Evolutionary conservation across 352 stramenopile genomes (phyloP).

Genomic region (Pythium grandisporangium): DNA sequence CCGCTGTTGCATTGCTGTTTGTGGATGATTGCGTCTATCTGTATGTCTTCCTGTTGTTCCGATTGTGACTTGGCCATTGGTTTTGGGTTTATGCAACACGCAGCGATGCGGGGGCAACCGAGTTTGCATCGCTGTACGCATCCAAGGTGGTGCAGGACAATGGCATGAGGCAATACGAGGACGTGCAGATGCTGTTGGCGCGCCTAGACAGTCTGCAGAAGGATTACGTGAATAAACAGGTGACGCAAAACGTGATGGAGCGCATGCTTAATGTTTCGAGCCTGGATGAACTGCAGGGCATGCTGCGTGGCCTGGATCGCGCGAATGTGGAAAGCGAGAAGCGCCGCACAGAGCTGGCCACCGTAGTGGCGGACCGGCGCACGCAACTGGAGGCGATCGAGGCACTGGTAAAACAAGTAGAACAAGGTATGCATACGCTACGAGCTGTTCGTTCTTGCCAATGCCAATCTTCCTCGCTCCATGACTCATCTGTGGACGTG

Average conservation of each 20-base stretch:
- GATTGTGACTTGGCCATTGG: too few relatives aligned
- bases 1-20: too few relatives aligned
- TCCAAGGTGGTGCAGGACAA: conserved; percentile 14
- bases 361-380: conserved; percentile 28
- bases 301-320: conserved; percentile 11
- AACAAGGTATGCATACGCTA: conserved; percentile 23
- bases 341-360: conserved; percentile 33
- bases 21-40: too few relatives aligned
- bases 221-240: conserved; percentile 49
- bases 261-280: conserved; percentile 55
- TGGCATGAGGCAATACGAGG: conserved; percentile 6
- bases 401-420: conserved; percentile 27
- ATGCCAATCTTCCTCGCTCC: too few relatives aligned
- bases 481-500: too few relatives aligned
- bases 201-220: conserved; percentile 30
- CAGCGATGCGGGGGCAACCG: conserved; percentile 9
- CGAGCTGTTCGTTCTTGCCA: neutral
- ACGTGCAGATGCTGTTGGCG: conserved; percentile 12
- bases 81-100: too few relatives aligned
- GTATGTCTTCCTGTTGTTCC: too few relatives aligned
- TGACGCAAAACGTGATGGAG: conserved; percentile 65
- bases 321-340: conserved; percentile 25
- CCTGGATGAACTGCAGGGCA: conserved; percentile 25
- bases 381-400: conserved; percentile 28
- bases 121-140: conserved; percentile 38